A percentile compares a stretch with the other conserved stretches of the same genome.
phyloP scores from a whole-genome alignment of 2,329 filamentous ascomycete species.

The Penicillium sp. region DNA sequence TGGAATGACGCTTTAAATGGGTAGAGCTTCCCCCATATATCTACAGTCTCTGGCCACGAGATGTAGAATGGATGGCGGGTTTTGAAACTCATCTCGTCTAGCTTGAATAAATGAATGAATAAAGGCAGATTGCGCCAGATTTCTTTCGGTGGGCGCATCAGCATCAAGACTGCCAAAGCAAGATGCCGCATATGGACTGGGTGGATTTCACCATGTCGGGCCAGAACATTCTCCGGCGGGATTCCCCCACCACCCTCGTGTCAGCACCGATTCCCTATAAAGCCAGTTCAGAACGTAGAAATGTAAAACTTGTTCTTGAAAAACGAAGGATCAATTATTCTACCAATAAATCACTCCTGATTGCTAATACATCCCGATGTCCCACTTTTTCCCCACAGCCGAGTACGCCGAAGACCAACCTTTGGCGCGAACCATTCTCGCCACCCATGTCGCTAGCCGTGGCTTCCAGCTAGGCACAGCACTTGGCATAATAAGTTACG shows the following conservation, averaged over 20 bases:
- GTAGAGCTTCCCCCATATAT: too few species aligned
- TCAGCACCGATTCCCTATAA: not conserved
- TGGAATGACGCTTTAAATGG: too few species aligned
- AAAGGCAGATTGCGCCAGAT: not conserved
- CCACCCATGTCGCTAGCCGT: constrained; percentile 59
- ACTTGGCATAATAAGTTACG: constrained; percentile 44
- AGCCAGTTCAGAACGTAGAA: not conserved
- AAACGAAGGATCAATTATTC: not conserved
- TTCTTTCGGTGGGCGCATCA: not conserved
- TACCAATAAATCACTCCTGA: not conserved
- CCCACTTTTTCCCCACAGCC: constrained; percentile 49
- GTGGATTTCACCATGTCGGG: not conserved
- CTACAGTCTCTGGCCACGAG: not conserved
- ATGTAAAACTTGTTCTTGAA: not conserved
- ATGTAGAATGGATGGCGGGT: not conserved
- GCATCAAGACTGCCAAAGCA: not conserved
- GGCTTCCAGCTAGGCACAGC: constrained; percentile 55
- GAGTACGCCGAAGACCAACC: constrained; percentile 65
- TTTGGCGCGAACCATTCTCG: constrained; percentile 55
- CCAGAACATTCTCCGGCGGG: not conserved
- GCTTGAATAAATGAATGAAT: not conserved
- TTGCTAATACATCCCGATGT: constrained; percentile 9
- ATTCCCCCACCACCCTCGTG: not conserved
- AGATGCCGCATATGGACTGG: not conserved
- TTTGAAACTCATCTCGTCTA: not conserved